Evolutionary conservation across 2,329 filamentous ascomycete species (phyloP).

Genomic region (Penicillium occitanis): DNA sequence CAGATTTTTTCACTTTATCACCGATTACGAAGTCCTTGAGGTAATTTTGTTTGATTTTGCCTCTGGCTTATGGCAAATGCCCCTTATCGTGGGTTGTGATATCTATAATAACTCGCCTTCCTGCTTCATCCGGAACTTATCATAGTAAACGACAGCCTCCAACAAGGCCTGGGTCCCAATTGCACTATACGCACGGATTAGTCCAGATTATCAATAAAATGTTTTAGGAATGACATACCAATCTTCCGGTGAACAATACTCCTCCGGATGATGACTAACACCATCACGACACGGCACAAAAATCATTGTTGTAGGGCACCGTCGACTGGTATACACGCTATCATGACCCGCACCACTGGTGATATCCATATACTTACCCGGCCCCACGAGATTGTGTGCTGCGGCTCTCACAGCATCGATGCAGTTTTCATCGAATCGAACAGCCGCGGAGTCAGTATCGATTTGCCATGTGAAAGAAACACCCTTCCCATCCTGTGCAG

Average conservation of each 20-base stretch:
- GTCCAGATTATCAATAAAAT: neutral
- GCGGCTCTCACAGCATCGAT: slow-evolving; percentile 60
- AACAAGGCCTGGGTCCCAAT: neutral
- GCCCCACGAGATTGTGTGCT: slow-evolving; percentile 45
- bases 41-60: neutral
- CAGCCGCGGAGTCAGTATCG: slow-evolving; percentile 61
- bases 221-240: slow-evolving; percentile 35
- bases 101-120: neutral
- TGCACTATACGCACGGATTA: neutral
- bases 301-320: slow-evolving; percentile 65
- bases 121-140: neutral
- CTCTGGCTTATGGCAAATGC: no score
- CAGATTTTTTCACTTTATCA: neutral
- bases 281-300: slow-evolving; percentile 65
- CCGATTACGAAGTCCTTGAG: neutral
- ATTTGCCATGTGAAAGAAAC: slow-evolving; percentile 58
- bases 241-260: slow-evolving; percentile 61
- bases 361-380: slow-evolving; percentile 51
- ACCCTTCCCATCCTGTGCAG: slow-evolving; percentile 49
- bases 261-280: slow-evolving; percentile 63
- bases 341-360: slow-evolving; percentile 67
- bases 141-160: neutral
- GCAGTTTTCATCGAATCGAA: slow-evolving; percentile 66
- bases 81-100: neutral
- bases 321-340: slow-evolving; percentile 60